Evolutionary conservation across 495 filamentous ascomycete species (phyloP), one percentile per base, ranked within the genome.

Genomic region (Penicillium macrosclerotiorum): DNA sequence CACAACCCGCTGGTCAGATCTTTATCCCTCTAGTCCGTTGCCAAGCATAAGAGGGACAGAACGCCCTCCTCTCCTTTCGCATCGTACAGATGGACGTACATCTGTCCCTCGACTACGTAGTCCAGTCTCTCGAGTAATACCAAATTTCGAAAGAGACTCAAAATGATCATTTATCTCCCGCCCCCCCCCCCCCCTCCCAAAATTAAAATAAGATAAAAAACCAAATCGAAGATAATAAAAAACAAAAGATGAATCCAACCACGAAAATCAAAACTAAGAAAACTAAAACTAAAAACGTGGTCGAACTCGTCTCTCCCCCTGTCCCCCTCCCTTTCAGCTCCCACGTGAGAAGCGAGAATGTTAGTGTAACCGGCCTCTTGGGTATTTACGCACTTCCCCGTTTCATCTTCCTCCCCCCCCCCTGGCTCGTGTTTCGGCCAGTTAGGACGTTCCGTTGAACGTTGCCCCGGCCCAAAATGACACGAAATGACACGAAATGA

Each of bases 1-100:
- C 51, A 41, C 30, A 33, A 42, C 31, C 36, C 31, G 46, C 42
- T 37, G 51, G 59, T 62, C 42, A 62, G 59, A 62, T 62, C 59
- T 59, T 62, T 62, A 62, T 54, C 59, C 59, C 42, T 42, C 52
- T 62, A 62, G 58, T 53, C 51, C 47, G 42, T 43, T 54, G 52
- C 55, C 55, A 62, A 59, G 55, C 29, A n/a, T 30, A 33, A 33
- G 36, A 11, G 14, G 25, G 31, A 34, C 33, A 37, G 17, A 25
- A 19, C n/a, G n/a, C n/a, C n/a, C n/a, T n/a, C n/a, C n/a, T n/a
- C n/a, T n/a, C n/a, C n/a, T n/a, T n/a, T n/a, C n/a, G n/a, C n/a
- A n/a, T n/a, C n/a, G n/a, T n/a, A n/a, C n/a, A n/a, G n/a, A n/a
- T n/a, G n/a, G n/a, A n/a, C n/a, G n/a, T n/a, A n/a, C n/a, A n/a